phyloP scores from a whole-genome alignment of 2,329 filamentous ascomycete species.

The Aspergillus niger region DNA sequence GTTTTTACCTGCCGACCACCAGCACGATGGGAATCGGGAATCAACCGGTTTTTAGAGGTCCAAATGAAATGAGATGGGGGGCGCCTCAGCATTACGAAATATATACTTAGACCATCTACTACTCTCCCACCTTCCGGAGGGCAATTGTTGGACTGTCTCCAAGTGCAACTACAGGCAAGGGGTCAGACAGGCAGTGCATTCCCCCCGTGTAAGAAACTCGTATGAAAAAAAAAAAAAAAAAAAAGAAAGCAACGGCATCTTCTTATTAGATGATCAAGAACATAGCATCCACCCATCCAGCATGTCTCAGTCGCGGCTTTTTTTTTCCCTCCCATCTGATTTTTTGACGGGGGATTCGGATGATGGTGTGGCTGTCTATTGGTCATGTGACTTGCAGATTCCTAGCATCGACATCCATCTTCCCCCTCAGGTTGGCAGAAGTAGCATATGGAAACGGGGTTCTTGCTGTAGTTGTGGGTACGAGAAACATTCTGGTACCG shows the following conservation, averaged over 20 bases:
- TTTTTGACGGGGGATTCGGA: not conserved
- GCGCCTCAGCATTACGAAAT: not conserved
- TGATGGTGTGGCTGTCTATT: not conserved
- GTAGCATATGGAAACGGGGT: not conserved
- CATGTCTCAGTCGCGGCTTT: not conserved
- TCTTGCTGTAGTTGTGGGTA: not conserved
- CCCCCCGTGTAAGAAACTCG: not conserved
- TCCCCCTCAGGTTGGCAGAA: not conserved
- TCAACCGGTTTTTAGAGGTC: not conserved
- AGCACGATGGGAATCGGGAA: not conserved
- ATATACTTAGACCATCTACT: not conserved
- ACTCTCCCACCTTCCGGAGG: not conserved
- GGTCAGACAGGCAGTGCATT: not conserved
- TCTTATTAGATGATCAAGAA: not conserved
- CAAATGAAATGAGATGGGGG: not conserved
- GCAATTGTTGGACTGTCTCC: not conserved
- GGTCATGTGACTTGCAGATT: conserved; percentile 5
- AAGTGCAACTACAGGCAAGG: conserved; percentile 3
- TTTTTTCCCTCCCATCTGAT: not conserved
- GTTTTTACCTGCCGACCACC: not conserved
- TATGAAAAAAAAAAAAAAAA: not conserved
- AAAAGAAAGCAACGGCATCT: not conserved
- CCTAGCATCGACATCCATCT: not conserved
- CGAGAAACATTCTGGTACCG: not conserved
- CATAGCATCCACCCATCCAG: not conserved